Conservation (phyloP, 169 alveolate genomes). For the Cyclospora cayetanensis region DNA sequence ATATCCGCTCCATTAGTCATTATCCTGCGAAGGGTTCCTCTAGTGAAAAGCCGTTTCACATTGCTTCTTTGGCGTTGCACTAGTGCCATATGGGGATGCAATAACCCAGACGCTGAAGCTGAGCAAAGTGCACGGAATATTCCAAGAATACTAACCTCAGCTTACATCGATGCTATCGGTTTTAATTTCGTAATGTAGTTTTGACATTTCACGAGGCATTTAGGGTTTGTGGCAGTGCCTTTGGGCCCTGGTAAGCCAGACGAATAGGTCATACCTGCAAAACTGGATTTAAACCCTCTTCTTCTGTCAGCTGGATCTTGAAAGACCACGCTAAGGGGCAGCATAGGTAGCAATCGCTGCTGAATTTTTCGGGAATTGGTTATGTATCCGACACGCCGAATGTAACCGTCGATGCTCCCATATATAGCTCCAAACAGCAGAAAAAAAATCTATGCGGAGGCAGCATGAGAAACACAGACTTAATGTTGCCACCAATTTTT, state of each 20-base stretch:
- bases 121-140: no score
- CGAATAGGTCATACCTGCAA: not conserved
- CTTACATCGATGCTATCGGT: no score
- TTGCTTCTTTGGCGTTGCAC: not conserved
- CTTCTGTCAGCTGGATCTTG: not conserved
- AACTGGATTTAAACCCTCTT: no score
- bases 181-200: no score
- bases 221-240: no score
- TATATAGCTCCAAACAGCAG: slow-evolving; percentile 58
- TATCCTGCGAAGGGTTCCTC: not conserved
- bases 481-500: not conserved
- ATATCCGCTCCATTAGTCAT: not conserved
- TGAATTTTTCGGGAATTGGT: slow-evolving; percentile 63
- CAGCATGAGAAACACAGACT: not conserved
- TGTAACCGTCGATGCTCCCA: slow-evolving; percentile 68
- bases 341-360: slow-evolving; percentile 68
- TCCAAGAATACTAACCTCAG: no score
- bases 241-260: no score
- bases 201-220: no score
- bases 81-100: not conserved
- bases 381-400: slow-evolving; percentile 67
- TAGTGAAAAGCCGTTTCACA: not conserved
- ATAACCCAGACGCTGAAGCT: not conserved
- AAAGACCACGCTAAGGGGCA: slow-evolving; percentile 29
- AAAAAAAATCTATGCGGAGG: slow-evolving; percentile 34